A percentile compares a stretch with the other conserved stretches of the same genome.
Conservation (phyloP, 2,329 filamentous ascomycete genomes). For the Pseudopithomyces chartarum region DNA sequence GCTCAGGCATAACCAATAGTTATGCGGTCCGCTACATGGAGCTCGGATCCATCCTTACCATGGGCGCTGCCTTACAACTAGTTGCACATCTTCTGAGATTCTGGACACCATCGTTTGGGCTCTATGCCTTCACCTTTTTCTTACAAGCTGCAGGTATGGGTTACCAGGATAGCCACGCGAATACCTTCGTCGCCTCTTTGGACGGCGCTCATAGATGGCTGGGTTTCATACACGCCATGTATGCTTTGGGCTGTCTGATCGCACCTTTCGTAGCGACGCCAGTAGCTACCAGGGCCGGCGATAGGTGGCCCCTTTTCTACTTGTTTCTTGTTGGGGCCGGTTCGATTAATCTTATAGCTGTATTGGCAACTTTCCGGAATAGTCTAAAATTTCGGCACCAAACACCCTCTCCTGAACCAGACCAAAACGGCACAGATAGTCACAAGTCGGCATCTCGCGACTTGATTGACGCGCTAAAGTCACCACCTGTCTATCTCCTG, state of each 20-base stretch:
- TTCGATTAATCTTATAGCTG: slow-evolving; percentile 55
- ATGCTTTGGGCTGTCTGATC: slow-evolving; percentile 60
- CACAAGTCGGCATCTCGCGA: slow-evolving; percentile 46
- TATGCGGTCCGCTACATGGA: slow-evolving; percentile 58
- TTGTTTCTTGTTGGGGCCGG: slow-evolving; percentile 59
- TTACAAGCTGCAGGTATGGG: slow-evolving; percentile 64
- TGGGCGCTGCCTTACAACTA: slow-evolving; percentile 63
- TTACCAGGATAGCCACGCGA: slow-evolving; percentile 67
- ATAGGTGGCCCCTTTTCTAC: slow-evolving; percentile 63
- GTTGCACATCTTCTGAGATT: slow-evolving; percentile 59
- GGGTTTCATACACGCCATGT: slow-evolving; percentile 68
- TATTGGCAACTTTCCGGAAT: slow-evolving; percentile 58
- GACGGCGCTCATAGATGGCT: slow-evolving; percentile 64
- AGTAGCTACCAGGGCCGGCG: slow-evolving; percentile 47
- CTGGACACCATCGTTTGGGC: slow-evolving; percentile 62
- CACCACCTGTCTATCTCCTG: slow-evolving; percentile 60
- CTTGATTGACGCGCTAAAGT: slow-evolving; percentile 53
- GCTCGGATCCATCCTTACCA: slow-evolving; percentile 60
- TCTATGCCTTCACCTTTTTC: slow-evolving; percentile 64
- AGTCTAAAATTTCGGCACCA: slow-evolving; percentile 39
- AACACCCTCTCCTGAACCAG: neutral
- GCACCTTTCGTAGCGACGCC: slow-evolving; percentile 55
- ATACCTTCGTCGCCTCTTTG: slow-evolving; percentile 62
- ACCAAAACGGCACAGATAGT: neutral
- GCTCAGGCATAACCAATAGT: slow-evolving; percentile 62